Conservation (phyloP, 73 alveolate species). For the Stentor roeselii region DNA sequence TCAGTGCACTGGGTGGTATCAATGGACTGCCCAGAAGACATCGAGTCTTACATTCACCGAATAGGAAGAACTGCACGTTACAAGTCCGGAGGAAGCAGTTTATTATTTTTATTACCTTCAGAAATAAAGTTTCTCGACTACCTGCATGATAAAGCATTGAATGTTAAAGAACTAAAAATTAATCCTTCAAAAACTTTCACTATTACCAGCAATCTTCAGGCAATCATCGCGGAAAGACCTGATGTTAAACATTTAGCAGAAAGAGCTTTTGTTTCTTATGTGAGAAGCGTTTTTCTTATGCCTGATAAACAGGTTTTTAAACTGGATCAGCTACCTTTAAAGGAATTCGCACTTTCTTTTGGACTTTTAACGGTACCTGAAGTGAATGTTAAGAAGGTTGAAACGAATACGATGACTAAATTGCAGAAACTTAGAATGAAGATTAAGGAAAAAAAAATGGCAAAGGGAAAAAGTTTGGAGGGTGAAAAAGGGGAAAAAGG, state of each 20-base stretch:
- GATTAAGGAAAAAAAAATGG: constrained; percentile 61
- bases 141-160: constrained; percentile 63
- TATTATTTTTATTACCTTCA: constrained; percentile 73
- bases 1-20: constrained; percentile 91
- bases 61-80: constrained; percentile 95
- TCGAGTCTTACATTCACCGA: constrained; percentile 87
- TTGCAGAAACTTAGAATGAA: constrained; percentile 57
- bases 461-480: constrained; percentile 48
- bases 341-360: constrained; percentile 77
- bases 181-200: constrained; percentile 75
- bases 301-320: constrained; percentile 85
- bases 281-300: constrained; percentile 75
- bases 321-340: constrained; percentile 54
- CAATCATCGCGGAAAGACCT: constrained; percentile 78
- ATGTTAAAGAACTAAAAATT: constrained; percentile 73
- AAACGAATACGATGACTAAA: constrained; percentile 52
- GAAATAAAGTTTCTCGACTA: constrained; percentile 74
- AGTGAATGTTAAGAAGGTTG: constrained; percentile 50
- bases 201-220: constrained; percentile 71
- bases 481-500: constrained; percentile 39
- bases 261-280: constrained; percentile 89
- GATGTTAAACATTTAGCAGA: constrained; percentile 90
- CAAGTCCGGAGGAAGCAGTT: constrained; percentile 93
- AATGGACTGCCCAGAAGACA: constrained; percentile 88
- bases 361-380: constrained; percentile 92